A percentile compares a stretch with the other conserved stretches of the same genome.
Conservation (phyloP, 768 basidiomycete species). For the Zangia roseola region DNA sequence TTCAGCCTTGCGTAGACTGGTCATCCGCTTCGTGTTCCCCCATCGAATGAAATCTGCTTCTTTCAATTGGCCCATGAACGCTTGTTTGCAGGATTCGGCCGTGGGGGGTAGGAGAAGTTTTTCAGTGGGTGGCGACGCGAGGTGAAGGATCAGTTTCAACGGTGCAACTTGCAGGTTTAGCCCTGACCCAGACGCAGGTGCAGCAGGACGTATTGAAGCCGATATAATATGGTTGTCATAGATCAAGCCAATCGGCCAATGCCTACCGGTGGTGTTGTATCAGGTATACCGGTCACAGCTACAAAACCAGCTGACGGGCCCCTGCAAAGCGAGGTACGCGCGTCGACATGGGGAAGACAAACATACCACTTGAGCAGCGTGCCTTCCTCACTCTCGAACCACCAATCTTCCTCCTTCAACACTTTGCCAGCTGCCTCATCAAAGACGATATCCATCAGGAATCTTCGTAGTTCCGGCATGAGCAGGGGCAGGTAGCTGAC, state of each 20-base stretch:
- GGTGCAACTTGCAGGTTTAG: slow-evolving; percentile 46
- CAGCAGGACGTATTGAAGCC: slow-evolving; percentile 45
- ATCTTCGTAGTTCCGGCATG: slow-evolving; percentile 83
- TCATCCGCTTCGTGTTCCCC: slow-evolving; percentile 95
- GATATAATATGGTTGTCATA: slow-evolving; percentile 83
- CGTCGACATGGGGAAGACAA: not conserved
- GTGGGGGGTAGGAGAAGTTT: slow-evolving; percentile 80
- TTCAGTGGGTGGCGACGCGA: slow-evolving; percentile 83
- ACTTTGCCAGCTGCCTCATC: slow-evolving; percentile 77
- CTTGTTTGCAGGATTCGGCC: slow-evolving; percentile 85
- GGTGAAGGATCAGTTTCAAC: slow-evolving; percentile 79
- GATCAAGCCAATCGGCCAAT: slow-evolving; percentile 95
- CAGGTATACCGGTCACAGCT: slow-evolving; percentile 4
- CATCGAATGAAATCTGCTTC: slow-evolving; percentile 97
- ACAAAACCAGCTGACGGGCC: not conserved
- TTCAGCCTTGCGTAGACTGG: slow-evolving; percentile 83
- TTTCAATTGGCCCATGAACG: slow-evolving; percentile 94
- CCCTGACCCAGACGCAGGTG: slow-evolving; percentile 40
- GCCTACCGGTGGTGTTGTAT: slow-evolving; percentile 52
- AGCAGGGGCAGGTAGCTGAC: slow-evolving; percentile 92
- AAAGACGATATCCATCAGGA: slow-evolving; percentile 89
- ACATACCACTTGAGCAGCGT: slow-evolving; percentile 79
- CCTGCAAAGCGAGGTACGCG: not conserved
- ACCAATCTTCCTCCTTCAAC: slow-evolving; percentile 90
- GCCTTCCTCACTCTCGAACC: slow-evolving; percentile 92